Percentiles rank a stretch among this genome's conserved stretches.
Conservation (phyloP, 2,329 filamentous ascomycete genomes). For the Epichloe bromicola region DNA sequence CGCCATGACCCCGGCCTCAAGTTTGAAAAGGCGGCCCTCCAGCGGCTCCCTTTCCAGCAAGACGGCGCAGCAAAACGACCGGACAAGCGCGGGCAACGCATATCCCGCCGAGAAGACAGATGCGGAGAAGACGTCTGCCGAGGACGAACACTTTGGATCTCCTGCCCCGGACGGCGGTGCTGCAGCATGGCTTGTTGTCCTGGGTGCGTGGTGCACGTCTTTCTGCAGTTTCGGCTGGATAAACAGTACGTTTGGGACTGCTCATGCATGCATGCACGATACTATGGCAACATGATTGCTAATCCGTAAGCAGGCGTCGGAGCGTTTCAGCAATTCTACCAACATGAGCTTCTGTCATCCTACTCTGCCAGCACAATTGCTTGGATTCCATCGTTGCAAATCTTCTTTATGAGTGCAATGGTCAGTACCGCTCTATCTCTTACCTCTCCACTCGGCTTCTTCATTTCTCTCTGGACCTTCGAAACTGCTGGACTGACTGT, state of each 20-base stretch:
- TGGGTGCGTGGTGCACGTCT: conserved; percentile 18
- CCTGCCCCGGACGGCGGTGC: conserved; percentile 12
- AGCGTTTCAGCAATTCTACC: conserved; percentile 41
- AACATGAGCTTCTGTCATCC: conserved; percentile 24
- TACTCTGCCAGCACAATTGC: conserved; percentile 37
- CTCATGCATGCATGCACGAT: not conserved
- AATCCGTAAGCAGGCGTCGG: conserved; percentile 18
- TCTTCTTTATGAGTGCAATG: conserved; percentile 34
- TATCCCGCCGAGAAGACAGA: not conserved
- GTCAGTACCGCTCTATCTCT: not conserved
- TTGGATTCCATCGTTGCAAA: conserved; percentile 43
- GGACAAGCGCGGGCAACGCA: not conserved
- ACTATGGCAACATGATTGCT: not conserved
- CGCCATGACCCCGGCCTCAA: not conserved
- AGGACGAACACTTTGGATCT: not conserved
- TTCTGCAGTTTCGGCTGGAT: conserved; percentile 20
- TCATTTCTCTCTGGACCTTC: not conserved
- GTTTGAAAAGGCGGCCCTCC: not conserved
- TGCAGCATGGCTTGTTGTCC: conserved; percentile 17
- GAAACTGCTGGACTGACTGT: not conserved
- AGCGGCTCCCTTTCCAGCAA: not conserved
- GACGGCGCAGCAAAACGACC: not conserved
- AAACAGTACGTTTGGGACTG: conserved; percentile 11
- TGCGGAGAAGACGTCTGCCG: not conserved
- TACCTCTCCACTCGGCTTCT: not conserved